These are phyloP conservation scores for Phoma herbarum DNA, from an alignment of 2,329 filamentous ascomycete genomes.

Conservation along the genomic window DNA sequence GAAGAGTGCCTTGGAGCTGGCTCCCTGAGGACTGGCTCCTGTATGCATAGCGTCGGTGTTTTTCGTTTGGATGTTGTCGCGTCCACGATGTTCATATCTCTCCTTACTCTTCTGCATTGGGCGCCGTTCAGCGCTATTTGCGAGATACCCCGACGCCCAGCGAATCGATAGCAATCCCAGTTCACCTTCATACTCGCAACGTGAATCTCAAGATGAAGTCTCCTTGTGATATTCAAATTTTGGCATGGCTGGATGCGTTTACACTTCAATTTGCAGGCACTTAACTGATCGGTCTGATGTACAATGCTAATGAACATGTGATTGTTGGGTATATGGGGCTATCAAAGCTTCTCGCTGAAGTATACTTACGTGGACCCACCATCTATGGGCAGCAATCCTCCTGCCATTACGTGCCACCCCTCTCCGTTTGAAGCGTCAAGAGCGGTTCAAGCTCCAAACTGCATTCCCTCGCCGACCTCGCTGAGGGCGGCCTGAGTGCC, in stretches of 20 bases:
- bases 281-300: background rate
- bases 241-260: no score
- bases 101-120: slow-evolving; percentile 6
- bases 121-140: slow-evolving; percentile 6
- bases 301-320: slow-evolving; percentile 5
- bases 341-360: slow-evolving; percentile 18
- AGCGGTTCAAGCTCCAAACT: slow-evolving; percentile 35
- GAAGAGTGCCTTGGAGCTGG: background rate
- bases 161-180: slow-evolving; percentile 2
- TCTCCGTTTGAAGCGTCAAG: background rate
- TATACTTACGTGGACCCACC: background rate
- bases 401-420: slow-evolving; percentile 31
- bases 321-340: slow-evolving; percentile 28
- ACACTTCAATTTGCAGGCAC: no score
- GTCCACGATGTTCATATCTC: background rate
- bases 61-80: background rate
- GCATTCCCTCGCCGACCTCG: slow-evolving; percentile 54
- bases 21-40: background rate
- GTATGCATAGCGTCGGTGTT: slow-evolving; percentile 17
- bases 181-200: no score
- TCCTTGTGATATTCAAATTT: no score
- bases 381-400: slow-evolving; percentile 5
- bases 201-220: no score
- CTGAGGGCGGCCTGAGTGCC: slow-evolving; percentile 69
- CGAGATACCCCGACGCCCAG: slow-evolving; percentile 14